Evolutionary conservation across 768 basidiomycete species (phyloP), one percentile per base, ranked within the genome.

Genomic region (Psilocybe sp.): DNA sequence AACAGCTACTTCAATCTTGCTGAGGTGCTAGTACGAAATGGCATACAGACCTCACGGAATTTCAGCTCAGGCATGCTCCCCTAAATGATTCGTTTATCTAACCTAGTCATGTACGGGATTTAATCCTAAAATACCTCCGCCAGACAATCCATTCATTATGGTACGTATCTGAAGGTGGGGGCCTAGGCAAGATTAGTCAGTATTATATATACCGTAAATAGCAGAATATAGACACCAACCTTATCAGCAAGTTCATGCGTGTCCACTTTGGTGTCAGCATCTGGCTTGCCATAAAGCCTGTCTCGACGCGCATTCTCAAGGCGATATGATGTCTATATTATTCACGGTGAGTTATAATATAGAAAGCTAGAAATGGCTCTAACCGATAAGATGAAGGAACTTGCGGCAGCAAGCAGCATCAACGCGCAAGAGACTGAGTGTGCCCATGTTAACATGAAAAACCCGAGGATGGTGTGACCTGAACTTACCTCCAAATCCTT

Each of bases 161-260:
- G 64, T 3, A 79, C 58, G 51, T 86, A 87, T 46, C 84, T 79
- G 70, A 86, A 87, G 15, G 69, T 68, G 3, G 79, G 78, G 0
- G 84, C 81, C 84, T 85, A 44, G 4, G 42, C 6, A 33, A 40
- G 14, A 23, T 34, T 11, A 13, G 18, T 18, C 33, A 31, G 13
- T 7, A 33, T 6, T 23, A 14, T 8, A 42, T n/a, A 40, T 16
- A 12, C 7, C 39, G 14, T n/a, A 41, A 37, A 11, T 28, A 51
- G 14, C n/a, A n/a, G 1, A 20, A 16, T 41, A 12, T 15, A 40
- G n/a, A 40, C 8, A 55, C 72, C 23, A 52, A 85, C 86, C 70
- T 81, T 73, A 59, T 89, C 87, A 1, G 87, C 87, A 6, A 85
- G 61, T 53, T 84, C 77, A 20, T 75, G 71, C 0, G 83, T 87